phyloP scores from a whole-genome alignment of 2,329 filamentous ascomycete genomes.

The Zymoseptoria pseudotritici region DNA sequence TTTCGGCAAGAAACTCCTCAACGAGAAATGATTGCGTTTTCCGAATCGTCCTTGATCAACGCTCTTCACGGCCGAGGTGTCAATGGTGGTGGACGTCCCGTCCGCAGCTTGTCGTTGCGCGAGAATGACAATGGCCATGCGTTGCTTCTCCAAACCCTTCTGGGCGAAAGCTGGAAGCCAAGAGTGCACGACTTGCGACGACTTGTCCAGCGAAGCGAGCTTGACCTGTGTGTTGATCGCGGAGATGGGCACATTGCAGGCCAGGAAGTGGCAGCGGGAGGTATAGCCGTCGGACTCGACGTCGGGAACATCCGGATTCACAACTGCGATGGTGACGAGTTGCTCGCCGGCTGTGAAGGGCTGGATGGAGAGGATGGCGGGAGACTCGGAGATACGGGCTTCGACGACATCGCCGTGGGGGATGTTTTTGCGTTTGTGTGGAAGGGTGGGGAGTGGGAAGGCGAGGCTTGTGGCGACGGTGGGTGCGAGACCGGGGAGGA shows the following conservation, averaged over 20 bases:
- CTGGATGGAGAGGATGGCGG: constrained; percentile 73
- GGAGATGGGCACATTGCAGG: constrained; percentile 61
- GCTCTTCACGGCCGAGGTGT: constrained; percentile 67
- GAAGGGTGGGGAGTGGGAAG: constrained; percentile 49
- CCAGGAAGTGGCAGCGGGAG: constrained; percentile 81
- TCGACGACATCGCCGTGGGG: constrained; percentile 72
- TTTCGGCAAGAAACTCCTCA: constrained; percentile 67
- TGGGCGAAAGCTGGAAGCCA: constrained; percentile 84
- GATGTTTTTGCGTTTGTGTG: constrained; percentile 44
- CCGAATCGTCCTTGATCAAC: constrained; percentile 27
- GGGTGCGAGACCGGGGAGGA: constrained; percentile 73
- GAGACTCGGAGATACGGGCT: constrained; percentile 62
- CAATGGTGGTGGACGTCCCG: constrained; percentile 18
- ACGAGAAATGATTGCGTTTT: constrained; percentile 55
- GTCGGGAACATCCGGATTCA: constrained; percentile 87
- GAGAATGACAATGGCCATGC: constrained; percentile 73
- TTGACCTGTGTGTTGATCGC: constrained; percentile 55
- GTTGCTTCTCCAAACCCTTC: constrained; percentile 87
- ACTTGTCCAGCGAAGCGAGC: constrained; percentile 51
- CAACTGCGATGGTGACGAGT: constrained; percentile 73
- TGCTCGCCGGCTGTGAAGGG: constrained; percentile 75
- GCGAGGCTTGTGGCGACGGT: constrained; percentile 71
- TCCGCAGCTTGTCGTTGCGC: constrained; percentile 58
- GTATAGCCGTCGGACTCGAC: constrained; percentile 66
- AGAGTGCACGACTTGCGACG: constrained; percentile 61